Evolutionary conservation across 352 stramenopile genomes (phyloP), one percentile per base, ranked within the genome.

Genomic region (Globisporangium cederbergense): DNA sequence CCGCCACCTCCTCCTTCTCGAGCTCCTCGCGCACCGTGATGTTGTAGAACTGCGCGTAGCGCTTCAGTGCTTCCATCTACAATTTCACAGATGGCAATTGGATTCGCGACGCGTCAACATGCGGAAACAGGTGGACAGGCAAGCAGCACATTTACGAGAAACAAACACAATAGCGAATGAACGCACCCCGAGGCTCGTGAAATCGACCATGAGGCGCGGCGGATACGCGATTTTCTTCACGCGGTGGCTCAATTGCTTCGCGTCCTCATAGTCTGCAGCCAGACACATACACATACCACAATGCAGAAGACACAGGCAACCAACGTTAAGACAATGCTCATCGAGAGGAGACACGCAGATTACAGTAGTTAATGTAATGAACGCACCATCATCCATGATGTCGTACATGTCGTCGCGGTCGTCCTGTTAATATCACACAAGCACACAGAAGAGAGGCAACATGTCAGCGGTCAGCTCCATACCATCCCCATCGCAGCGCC

Each of bases 11-110:
- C 34, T 89, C 81, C 60, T 93, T 91, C 14, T 64, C 71, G 64
- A 64, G 80, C 22, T 83, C 72, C 9, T 86, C 79, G 25, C 78
- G 76, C 55, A 91, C 63, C 20, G 79, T 79, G 20, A 95, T 71
- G 62, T 89, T 77, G 74, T 91, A 93, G 64, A 93, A 90, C 62
- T 88, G 83, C 62, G 73, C 79, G 55, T 95, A 95, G 45, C 84
- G 83, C 68, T 88, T 83, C 49, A 95, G 60, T 32, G 86, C 82
- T 22, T 86, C 72, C 62, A 89, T 75, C 86, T 95, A 62, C 43
- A n/a, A 20, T 13, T 7, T 34, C 13, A 53, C 20, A 40, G 34
- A 36, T 10, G 9, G 13, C 18, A 28, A 22, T 32, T 28, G 25
- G 25, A 28, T 28, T 28, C 49, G 59, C 8, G 49, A 58, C 25